These are phyloP conservation scores for Rubia peregrina DNA, from an alignment of 305 asterid genomes.

Conservation along the genomic window DNA sequence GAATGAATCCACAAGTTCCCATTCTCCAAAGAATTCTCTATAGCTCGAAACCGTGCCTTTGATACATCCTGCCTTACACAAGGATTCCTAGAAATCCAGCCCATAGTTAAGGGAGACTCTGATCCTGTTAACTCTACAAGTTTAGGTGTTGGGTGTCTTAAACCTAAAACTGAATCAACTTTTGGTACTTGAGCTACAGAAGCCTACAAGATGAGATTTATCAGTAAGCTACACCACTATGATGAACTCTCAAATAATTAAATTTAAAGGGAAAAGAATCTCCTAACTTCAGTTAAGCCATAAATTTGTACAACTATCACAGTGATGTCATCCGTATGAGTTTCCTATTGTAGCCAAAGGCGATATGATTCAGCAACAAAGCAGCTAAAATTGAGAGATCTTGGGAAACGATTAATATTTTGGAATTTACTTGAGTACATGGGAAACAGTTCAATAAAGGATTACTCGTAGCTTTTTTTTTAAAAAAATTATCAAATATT, in stretches of 20 bases:
- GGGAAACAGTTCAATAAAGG: not conserved
- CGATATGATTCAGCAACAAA: slow-evolving; percentile 97
- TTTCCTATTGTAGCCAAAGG: slow-evolving; percentile 92
- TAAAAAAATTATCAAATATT: too few relatives aligned
- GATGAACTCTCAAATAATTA: not conserved
- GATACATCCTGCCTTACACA: slow-evolving; percentile 78
- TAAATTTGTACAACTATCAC: slow-evolving; percentile 82
- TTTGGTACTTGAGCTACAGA: slow-evolving; percentile 36
- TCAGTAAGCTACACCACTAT: not conserved
- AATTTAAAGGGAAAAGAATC: slow-evolving; percentile 8
- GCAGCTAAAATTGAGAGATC: slow-evolving; percentile 33
- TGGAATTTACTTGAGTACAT: not conserved
- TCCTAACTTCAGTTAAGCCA: slow-evolving; percentile 66
- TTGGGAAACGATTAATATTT: not conserved
- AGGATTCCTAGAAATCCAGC: slow-evolving; percentile 69
- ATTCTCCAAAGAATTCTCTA: slow-evolving; percentile 80
- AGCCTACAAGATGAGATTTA: slow-evolving; percentile 34
- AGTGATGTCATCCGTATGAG: slow-evolving; percentile 96
- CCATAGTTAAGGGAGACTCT: slow-evolving; percentile 70
- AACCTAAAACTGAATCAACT: slow-evolving; percentile 35
- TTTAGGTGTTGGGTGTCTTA: slow-evolving; percentile 67
- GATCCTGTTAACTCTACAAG: slow-evolving; percentile 78
- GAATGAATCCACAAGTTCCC: slow-evolving; percentile 87
- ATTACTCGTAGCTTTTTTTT: too few relatives aligned
- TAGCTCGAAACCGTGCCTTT: slow-evolving; percentile 81